Evolutionary conservation across 2,329 filamentous ascomycete genomes (phyloP), one percentile per base, ranked within the genome.

Genomic region (Ilyonectria robusta): DNA sequence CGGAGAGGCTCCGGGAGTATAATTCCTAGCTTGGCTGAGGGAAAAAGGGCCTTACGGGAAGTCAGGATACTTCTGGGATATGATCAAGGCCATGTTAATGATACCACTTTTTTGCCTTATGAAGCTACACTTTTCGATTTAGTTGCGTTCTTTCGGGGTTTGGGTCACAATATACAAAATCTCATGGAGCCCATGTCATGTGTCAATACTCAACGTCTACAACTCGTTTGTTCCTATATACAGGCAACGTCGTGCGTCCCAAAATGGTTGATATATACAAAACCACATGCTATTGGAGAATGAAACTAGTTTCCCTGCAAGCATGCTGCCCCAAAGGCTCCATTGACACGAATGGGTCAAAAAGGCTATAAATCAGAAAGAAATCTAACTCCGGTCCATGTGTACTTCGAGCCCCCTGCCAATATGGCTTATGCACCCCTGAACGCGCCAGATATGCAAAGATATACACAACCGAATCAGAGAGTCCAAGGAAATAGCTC

Each of bases 381-480:
- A 42, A 59, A 65, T 9, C 59, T 19, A 71, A 76, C 75, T 75
- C 74, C 75, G 58, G 59, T 67, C 72, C 70, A 75, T 76, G 68
- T 69, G 72, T 69, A 70, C 69, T 50, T 73, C 50, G 61, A 59
- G 23, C 58, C 62, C 69, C 40, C 64, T 55, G 59, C 70, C 74
- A 67, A 62, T 59, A 61, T 68, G 69, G 70, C 72, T 63, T 65
- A 75, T 70, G 72, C 70, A 69, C 65, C 70, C 66, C 63, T 67
- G 54, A 70, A 72, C 72, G 68, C 75, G 73, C 75, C 73, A 51
- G 57, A 67, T 72, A 75, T 76, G 73, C 70, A 75, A 53, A 54
- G 64, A 74, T 72, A 44, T 74, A 71, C 68, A 66, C 53, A 59
- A 62, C 55, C 51, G 60, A 63, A 65, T 70, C 57, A 70, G 63